Conservation (phyloP, 2,329 filamentous ascomycete species). For the Clarireedia hainanense region DNA sequence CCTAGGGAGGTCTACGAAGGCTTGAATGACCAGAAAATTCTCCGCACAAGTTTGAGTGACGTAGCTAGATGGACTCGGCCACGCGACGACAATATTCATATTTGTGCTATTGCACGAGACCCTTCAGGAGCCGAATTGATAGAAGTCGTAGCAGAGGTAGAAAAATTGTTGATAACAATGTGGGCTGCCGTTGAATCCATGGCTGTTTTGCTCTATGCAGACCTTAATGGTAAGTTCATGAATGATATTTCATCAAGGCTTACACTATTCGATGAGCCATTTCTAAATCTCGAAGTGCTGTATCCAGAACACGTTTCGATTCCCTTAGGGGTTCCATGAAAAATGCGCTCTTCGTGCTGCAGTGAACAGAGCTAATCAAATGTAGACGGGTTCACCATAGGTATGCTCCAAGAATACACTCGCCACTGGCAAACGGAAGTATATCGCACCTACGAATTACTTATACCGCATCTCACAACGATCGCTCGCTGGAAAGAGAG, state of each 20-base stretch:
- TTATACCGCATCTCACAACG: background rate
- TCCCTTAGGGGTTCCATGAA: too few relatives aligned
- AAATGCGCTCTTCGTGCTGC: too few relatives aligned
- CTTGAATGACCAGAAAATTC: background rate
- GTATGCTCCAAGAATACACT: background rate
- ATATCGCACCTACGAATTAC: background rate
- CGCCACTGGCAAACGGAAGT: background rate
- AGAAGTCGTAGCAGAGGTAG: background rate
- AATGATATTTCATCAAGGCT: background rate
- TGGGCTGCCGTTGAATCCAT: constrained; percentile 5
- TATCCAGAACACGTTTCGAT: too few relatives aligned
- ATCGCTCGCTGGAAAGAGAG: background rate
- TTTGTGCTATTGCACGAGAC: background rate
- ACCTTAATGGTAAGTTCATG: background rate
- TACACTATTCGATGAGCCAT: too few relatives aligned
- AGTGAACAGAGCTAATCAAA: background rate
- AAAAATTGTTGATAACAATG: background rate
- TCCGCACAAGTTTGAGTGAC: background rate
- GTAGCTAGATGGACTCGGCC: background rate
- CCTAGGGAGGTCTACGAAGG: background rate
- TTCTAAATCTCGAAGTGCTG: too few relatives aligned
- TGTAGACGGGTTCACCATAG: background rate
- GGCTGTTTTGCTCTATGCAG: background rate
- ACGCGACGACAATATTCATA: background rate
- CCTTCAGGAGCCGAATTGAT: background rate